Conservation (phyloP, 2,329 filamentous ascomycete species). For the Myriosclerotinia scirpicola region DNA sequence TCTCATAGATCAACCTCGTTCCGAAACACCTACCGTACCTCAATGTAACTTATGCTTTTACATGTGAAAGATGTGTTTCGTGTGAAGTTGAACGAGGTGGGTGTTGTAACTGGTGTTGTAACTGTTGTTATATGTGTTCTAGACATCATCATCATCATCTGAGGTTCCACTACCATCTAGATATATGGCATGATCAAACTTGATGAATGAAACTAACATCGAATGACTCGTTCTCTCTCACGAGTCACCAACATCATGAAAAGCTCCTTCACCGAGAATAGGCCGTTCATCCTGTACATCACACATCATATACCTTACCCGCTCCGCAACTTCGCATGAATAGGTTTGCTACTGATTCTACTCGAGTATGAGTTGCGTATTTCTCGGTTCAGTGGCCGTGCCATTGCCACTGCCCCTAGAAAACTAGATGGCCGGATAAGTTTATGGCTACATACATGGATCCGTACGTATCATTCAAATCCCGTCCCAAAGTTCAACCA, state of each 20-base stretch:
- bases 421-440: neutral
- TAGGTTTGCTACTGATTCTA: neutral
- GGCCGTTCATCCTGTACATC: conserved; percentile 10
- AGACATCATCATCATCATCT: neutral
- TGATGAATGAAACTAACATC: neutral
- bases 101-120: too few relatives aligned
- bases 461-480: conserved; percentile 6
- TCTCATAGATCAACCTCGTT: neutral
- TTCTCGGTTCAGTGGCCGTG: neutral
- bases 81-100: neutral
- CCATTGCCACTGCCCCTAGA: neutral
- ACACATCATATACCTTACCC: neutral
- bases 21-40: neutral
- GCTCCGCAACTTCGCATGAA: conserved; percentile 12
- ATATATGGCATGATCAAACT: conserved; percentile 4
- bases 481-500: neutral
- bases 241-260: neutral
- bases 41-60: conserved; percentile 1
- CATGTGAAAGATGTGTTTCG: conserved; percentile 1
- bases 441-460: neutral
- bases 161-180: too few relatives aligned
- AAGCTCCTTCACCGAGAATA: conserved; percentile 15
- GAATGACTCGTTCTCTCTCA: neutral
- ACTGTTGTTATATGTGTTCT: neutral
- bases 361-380: neutral